phyloP scores from a whole-genome alignment of 306 rosid genomes.

The Quercus suber region DNA sequence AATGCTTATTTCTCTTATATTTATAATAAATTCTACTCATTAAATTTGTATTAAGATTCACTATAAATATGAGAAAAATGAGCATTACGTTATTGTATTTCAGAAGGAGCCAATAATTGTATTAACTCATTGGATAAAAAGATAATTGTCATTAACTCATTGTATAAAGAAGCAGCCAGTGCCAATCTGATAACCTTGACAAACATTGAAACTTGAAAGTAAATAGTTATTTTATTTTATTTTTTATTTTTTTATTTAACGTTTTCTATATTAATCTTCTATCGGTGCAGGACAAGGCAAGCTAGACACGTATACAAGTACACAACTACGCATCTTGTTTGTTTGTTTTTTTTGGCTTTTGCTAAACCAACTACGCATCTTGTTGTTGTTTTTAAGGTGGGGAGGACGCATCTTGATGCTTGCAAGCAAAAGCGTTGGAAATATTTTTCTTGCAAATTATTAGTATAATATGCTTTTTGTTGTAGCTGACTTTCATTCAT shows the following conservation, averaged over 20 bases:
- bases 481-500: too few species aligned
- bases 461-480: not conserved
- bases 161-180: not conserved
- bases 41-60: too few species aligned
- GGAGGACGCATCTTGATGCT: not conserved
- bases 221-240: not conserved
- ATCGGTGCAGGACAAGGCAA: not conserved
- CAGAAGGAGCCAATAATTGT: too few species aligned
- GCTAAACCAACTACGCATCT: not conserved
- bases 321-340: too few species aligned
- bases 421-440: not conserved
- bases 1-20: too few species aligned
- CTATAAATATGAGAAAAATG: too few species aligned
- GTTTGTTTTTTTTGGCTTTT: too few species aligned
- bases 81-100: fast-evolving
- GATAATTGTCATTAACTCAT: not conserved
- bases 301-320: not conserved
- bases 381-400: not conserved
- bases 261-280: not conserved
- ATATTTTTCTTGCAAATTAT: not conserved
- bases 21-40: too few species aligned
- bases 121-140: not conserved
- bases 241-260: not conserved
- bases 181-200: not conserved
- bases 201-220: not conserved